Evolutionary conservation across 495 filamentous ascomycete species (phyloP), one percentile per base, ranked within the genome.

Genomic region (Annulohypoxylon nitens): DNA sequence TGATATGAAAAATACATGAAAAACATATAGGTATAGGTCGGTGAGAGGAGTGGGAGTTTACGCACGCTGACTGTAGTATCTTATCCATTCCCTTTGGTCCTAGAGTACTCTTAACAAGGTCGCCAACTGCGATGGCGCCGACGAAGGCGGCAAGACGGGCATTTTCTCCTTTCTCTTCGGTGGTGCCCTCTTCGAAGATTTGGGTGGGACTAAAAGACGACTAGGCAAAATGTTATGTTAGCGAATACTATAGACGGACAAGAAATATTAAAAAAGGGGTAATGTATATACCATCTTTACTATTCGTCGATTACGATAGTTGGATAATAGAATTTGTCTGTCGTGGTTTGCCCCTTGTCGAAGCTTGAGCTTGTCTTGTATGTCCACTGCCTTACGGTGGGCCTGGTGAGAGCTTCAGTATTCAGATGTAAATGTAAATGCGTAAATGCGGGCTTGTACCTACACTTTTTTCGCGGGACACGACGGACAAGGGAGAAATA

Each of bases 61-160:
- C 72, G 45, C 88, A 97, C 92, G 94, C 97, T 83, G 95, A 98
- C 80, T 98, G 96, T 80, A 98, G 84, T 81, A 99, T 99, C 86
- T 99, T 98, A 85, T 99, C 97, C 97, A 98, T 98, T 75, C 96
- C 96, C 85, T 98, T 98, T 1, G 96, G 97, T 11, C 96, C 96
- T 12, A 99, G 85, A 8, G 96, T 99, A 79, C 92, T 96, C 88
- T 99, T 99, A 25, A 99, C 96, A 75, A 97, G 80, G 79, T 98
- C 97, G 50, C 96, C 96, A 43, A 99, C 95, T 33, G 96, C 96
- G 78, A 99, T 98, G 75, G 97, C 96, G 78, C 95, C 95, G 53
- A 98, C 95, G 74, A 98, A 99, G 60, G 94, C 94, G 1, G 93
- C 93, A 69, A 99, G 90, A 88, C 96, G 93, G 71, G 96, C 96